Conservation (phyloP, 2,329 filamentous ascomycete species). For the Grosmannia serpens region DNA sequence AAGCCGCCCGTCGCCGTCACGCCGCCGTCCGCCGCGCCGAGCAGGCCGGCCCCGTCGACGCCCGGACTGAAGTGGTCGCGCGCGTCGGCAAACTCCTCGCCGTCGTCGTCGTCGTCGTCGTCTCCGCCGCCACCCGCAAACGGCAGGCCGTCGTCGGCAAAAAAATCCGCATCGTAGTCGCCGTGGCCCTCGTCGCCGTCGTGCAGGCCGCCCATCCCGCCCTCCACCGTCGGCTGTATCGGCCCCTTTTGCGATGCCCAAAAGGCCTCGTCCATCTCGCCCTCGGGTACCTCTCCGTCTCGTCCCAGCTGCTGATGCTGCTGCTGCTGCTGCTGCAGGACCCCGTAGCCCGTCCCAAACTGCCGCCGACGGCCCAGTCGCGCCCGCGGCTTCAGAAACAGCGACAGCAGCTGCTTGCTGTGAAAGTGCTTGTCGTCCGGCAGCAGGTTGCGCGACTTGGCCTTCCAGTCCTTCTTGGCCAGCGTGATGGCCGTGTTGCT, state of each 20-base stretch:
- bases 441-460: slow-evolving; percentile 81
- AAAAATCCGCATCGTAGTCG: slow-evolving; percentile 95
- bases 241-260: slow-evolving; percentile 68
- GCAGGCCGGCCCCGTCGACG: slow-evolving; percentile 27
- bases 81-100: slow-evolving; percentile 67
- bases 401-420: slow-evolving; percentile 73
- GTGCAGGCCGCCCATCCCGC: slow-evolving; percentile 26
- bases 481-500: slow-evolving; percentile 73
- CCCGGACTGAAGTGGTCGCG: slow-evolving; percentile 66
- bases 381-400: slow-evolving; percentile 93
- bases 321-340: no score
- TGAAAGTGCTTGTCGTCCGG: slow-evolving; percentile 98
- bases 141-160: slow-evolving; percentile 74
- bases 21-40: background rate
- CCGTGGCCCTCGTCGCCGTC: slow-evolving; percentile 46
- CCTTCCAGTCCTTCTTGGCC: slow-evolving; percentile 91
- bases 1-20: slow-evolving; percentile 3
- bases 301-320: no score
- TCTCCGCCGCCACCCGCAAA: slow-evolving; percentile 57
- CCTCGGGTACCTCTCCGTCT: slow-evolving; percentile 49
- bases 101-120: slow-evolving; percentile 52
- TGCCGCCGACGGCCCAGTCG: slow-evolving; percentile 59
- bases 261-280: slow-evolving; percentile 88
- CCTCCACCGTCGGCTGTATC: slow-evolving; percentile 10
- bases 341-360: slow-evolving; percentile 24